Evolutionary conservation across 2,329 filamentous ascomycete genomes (phyloP).

Genomic region (Fusarium sp.): DNA sequence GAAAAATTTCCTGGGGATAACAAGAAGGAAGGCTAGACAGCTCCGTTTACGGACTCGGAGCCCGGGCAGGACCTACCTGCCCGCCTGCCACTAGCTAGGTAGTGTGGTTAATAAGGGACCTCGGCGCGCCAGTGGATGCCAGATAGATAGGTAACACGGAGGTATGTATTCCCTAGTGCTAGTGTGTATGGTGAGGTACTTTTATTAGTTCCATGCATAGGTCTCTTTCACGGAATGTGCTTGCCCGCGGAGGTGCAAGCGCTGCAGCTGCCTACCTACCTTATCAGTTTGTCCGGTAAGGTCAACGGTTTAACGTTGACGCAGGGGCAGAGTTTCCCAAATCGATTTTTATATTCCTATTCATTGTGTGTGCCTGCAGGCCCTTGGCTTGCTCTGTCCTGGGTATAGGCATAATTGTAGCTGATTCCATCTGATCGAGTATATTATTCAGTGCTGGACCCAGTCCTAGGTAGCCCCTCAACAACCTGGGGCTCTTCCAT

Average conservation of each 20-base stretch:
- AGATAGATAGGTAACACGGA: constrained; percentile 4
- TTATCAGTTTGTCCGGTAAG: constrained; percentile 1
- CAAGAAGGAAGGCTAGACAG: constrained; percentile 18
- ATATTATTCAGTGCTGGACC: too few relatives aligned
- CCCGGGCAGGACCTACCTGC: constrained; percentile 42
- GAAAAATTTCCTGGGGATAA: constrained; percentile 48
- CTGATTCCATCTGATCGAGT: neutral
- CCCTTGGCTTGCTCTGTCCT: neutral
- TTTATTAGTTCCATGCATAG: constrained; percentile 6
- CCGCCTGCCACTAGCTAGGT: constrained; percentile 3
- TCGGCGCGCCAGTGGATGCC: neutral
- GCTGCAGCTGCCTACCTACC: neutral
- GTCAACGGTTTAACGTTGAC: neutral
- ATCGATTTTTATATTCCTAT: too few relatives aligned
- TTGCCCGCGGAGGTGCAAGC: constrained; percentile 16
- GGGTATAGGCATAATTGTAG: too few relatives aligned
- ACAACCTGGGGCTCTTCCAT: neutral
- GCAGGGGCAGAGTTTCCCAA: neutral
- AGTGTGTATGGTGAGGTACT: neutral
- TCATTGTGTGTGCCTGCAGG: neutral
- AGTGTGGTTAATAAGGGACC: neutral
- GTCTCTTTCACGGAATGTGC: neutral
- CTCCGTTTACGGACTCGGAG: constrained; percentile 55
- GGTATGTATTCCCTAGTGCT: neutral
- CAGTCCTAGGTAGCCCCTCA: neutral